These are phyloP conservation scores for Coprinopsis strossmayeri DNA, from an alignment of 768 basidiomycete genomes.

Conservation along the genomic window DNA sequence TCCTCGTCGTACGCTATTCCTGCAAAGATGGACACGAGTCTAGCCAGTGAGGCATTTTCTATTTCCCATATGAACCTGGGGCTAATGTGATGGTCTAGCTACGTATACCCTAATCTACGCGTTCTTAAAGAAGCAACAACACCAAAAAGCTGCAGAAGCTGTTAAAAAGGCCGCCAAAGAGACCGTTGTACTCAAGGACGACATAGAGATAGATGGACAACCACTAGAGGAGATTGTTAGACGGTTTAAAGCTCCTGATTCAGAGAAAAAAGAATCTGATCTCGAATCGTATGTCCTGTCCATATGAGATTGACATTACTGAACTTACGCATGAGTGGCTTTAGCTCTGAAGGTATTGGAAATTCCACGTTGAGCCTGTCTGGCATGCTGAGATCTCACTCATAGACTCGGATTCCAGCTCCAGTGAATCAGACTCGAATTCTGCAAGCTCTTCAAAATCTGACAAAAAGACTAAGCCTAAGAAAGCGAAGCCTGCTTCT, in stretches of 20 bases:
- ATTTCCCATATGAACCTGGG: slow-evolving; percentile 5
- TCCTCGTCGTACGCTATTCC: no score
- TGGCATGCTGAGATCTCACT: slow-evolving; percentile 1
- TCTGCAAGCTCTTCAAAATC: slow-evolving; percentile 14
- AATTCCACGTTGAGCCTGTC: neutral
- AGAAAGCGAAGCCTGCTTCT: slow-evolving; percentile 14
- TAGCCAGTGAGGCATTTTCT: slow-evolving; percentile 38
- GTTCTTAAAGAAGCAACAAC: slow-evolving; percentile 61
- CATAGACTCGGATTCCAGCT: slow-evolving; percentile 22
- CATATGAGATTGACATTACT: neutral
- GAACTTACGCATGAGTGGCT: slow-evolving; percentile 3
- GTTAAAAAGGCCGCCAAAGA: slow-evolving; percentile 69
- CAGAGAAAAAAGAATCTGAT: slow-evolving; percentile 14
- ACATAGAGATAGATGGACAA: slow-evolving; percentile 39
- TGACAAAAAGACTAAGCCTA: slow-evolving; percentile 19
- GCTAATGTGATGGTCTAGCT: slow-evolving; percentile 45
- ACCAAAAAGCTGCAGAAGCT: slow-evolving; percentile 65
- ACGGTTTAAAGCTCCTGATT: slow-evolving; percentile 47
- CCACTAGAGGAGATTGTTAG: slow-evolving; percentile 58
- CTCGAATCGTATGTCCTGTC: slow-evolving; percentile 15
- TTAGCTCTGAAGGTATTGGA: slow-evolving; percentile 7
- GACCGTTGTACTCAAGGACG: slow-evolving; percentile 54
- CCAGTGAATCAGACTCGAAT: slow-evolving; percentile 14
- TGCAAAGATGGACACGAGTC: slow-evolving; percentile 39
- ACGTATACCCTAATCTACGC: slow-evolving; percentile 73